Evolutionary conservation across 2,329 filamentous ascomycete species (phyloP).

Genomic region (Neocucurbitaria cava): DNA sequence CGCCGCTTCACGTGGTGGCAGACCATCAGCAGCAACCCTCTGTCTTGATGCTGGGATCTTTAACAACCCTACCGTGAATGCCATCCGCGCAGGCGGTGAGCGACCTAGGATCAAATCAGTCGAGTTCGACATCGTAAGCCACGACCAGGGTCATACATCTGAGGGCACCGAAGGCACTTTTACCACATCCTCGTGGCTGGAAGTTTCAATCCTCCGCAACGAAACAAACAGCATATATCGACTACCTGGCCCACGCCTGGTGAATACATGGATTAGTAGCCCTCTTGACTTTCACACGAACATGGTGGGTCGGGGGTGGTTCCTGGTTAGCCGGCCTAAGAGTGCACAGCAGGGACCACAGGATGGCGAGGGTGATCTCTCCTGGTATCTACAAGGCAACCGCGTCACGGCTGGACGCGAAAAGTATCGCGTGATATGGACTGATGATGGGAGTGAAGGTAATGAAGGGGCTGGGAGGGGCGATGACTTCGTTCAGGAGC

Average conservation of each 20-base stretch:
- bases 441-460: conserved; percentile 9
- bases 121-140: conserved; percentile 29
- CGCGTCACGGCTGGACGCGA: conserved; percentile 22
- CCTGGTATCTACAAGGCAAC: conserved; percentile 46
- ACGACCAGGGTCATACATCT: conserved; percentile 45
- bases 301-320: conserved; percentile 16
- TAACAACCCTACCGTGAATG: conserved; percentile 8
- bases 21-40: conserved; percentile 16
- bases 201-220: conserved; percentile 38
- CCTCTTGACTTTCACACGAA: conserved; percentile 11
- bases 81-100: conserved; percentile 15
- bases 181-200: conserved; percentile 42
- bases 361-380: conserved; percentile 27
- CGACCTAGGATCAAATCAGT: conserved; percentile 30
- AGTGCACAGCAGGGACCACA: conserved; percentile 27
- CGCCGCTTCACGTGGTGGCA: conserved; percentile 6
- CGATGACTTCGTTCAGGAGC: conserved; percentile 31
- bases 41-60: conserved; percentile 25
- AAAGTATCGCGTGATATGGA: conserved; percentile 32
- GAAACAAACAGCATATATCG: conserved; percentile 1
- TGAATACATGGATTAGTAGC: conserved; percentile 1
- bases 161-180: conserved; percentile 34
- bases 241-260: conserved; percentile 9
- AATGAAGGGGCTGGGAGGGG: conserved; percentile 37
- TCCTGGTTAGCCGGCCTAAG: conserved; percentile 26